phyloP scores from a whole-genome alignment of 1,139 yeast genomes.

The Hemisphaericaspora lyxosophila region DNA sequence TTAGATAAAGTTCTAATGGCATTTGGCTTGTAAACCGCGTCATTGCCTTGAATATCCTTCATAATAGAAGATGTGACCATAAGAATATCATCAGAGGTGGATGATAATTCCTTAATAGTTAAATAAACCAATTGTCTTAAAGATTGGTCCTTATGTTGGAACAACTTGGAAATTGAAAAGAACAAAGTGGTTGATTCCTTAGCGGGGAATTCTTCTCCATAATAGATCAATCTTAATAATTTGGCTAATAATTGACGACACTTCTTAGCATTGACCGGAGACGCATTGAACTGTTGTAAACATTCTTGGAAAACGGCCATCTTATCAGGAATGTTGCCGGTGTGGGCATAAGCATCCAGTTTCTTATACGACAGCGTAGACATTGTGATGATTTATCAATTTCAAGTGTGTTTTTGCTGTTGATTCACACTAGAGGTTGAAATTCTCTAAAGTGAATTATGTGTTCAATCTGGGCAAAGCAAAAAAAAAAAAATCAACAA shows the following conservation, averaged over 20 bases:
- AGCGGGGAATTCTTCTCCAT: slow-evolving; percentile 84
- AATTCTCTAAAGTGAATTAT: background rate
- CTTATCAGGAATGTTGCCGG: slow-evolving; percentile 72
- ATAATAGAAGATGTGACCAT: slow-evolving; percentile 98
- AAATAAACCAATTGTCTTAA: slow-evolving; percentile 92
- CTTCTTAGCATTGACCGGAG: slow-evolving; percentile 85
- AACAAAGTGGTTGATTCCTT: slow-evolving; percentile 91
- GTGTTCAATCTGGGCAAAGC: too few species aligned
- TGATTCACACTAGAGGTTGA: too few species aligned
- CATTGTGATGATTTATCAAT: slow-evolving; percentile 44
- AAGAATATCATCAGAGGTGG: slow-evolving; percentile 84
- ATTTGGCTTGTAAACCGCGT: slow-evolving; percentile 83
- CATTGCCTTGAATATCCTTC: slow-evolving; percentile 95
- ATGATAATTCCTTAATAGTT: slow-evolving; percentile 86
- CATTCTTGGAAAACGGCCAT: slow-evolving; percentile 98
- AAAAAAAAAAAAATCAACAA: too few species aligned
- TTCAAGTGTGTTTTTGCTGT: too few species aligned
- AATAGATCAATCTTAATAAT: slow-evolving; percentile 68
- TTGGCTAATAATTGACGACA: slow-evolving; percentile 79
- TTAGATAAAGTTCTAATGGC: slow-evolving; percentile 91
- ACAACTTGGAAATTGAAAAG: slow-evolving; percentile 89
- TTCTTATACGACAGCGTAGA: slow-evolving; percentile 81
- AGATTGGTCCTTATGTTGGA: slow-evolving; percentile 89
- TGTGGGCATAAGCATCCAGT: slow-evolving; percentile 66
- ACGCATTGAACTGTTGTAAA: slow-evolving; percentile 85